Conservation (phyloP, 2,329 filamentous ascomycete genomes). For the Blastomyces parvus region DNA sequence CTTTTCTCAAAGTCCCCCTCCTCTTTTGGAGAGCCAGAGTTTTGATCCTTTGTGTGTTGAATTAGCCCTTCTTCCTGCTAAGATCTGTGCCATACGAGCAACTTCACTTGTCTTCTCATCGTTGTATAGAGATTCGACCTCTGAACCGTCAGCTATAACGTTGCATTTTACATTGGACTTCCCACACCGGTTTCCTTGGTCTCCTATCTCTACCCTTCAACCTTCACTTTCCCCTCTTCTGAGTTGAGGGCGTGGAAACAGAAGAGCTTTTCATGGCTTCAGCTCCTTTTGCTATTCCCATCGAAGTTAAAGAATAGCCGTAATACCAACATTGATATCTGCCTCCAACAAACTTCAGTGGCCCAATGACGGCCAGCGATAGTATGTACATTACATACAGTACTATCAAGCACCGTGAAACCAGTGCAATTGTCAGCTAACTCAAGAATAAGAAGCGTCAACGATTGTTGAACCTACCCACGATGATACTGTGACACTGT, state of each 20-base stretch:
- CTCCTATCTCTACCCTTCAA: background rate
- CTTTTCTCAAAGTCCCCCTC: background rate
- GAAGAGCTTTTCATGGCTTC: too few relatives aligned
- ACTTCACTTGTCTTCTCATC: background rate
- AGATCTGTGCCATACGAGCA: background rate
- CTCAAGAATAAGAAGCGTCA: background rate
- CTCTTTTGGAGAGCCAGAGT: background rate
- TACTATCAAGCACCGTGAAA: background rate
- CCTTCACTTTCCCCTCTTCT: background rate
- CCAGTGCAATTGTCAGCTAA: background rate
- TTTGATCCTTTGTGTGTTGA: background rate
- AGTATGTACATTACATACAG: too few relatives aligned
- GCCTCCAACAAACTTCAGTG: too few relatives aligned
- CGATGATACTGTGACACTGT: background rate
- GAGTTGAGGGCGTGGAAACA: background rate
- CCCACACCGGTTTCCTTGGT: background rate
- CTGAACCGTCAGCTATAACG: background rate
- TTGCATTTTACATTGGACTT: background rate
- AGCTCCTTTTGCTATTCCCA: background rate
- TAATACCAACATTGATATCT: background rate
- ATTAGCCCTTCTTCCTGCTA: background rate
- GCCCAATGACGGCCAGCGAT: background rate
- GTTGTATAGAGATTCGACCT: background rate
- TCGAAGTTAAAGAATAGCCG: background rate
- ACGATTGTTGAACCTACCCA: slow-evolving; percentile 1